Percentiles rank a stretch among this genome's conserved stretches.
phyloP scores from a whole-genome alignment of 257 asterid genomes.

The Solanum chmielewskii region DNA sequence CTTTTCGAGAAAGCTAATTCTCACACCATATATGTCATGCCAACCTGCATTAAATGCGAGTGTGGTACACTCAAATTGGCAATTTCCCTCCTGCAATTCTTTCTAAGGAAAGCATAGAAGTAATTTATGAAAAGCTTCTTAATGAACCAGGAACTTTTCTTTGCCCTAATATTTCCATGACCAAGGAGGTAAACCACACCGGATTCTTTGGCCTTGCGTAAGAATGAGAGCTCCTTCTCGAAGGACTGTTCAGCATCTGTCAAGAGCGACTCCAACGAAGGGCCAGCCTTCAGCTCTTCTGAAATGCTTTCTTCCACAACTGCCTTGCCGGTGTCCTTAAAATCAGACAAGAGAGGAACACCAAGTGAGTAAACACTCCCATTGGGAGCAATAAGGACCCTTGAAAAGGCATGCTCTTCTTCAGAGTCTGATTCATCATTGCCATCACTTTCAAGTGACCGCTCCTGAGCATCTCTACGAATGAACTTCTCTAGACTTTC shows the following conservation, averaged over 20 bases:
- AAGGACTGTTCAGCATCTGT: slow-evolving; percentile 63
- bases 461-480: slow-evolving; percentile 89
- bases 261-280: slow-evolving; percentile 15
- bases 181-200: slow-evolving; percentile 95
- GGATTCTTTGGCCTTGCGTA: slow-evolving; percentile 70
- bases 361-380: slow-evolving; percentile 88
- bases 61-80: slow-evolving; percentile 89
- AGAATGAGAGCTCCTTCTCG: slow-evolving; percentile 78
- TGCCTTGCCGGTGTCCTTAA: slow-evolving; percentile 39
- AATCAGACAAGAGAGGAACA: slow-evolving; percentile 74
- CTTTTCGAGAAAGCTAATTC: background rate
- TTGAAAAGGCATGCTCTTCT: slow-evolving; percentile 46
- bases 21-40: slow-evolving; percentile 97
- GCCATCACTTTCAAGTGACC: slow-evolving; percentile 84
- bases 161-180: slow-evolving; percentile 81
- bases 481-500: slow-evolving; percentile 90
- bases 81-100: slow-evolving; percentile 77
- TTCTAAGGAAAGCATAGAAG: slow-evolving; percentile 80
- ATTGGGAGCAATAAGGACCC: slow-evolving; percentile 75
- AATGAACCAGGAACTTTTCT: slow-evolving; percentile 85
- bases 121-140: slow-evolving; percentile 87
- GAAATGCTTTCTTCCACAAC: slow-evolving; percentile 34
- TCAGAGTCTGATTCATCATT: slow-evolving; percentile 48
- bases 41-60: slow-evolving; percentile 80
- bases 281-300: slow-evolving; percentile 29